phyloP scores from a whole-genome alignment of 371 early-diverging fungal species.

The Actinomortierella ambigua region DNA sequence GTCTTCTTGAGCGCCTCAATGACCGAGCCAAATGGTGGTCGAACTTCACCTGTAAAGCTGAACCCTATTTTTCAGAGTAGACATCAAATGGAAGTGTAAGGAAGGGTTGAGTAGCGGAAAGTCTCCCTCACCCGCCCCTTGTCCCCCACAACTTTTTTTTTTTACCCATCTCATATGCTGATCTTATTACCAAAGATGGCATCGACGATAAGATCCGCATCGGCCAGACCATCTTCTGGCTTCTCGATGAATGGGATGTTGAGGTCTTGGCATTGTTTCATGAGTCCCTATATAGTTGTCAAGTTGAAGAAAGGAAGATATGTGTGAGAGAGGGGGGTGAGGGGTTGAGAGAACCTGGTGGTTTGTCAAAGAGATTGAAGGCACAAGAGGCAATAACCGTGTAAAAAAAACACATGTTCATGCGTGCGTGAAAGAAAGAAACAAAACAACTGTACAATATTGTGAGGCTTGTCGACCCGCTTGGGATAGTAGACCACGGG shows the following conservation, averaged over 20 bases:
- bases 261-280: conserved; percentile 72
- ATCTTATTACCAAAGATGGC: conserved; percentile 77
- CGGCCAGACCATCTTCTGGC: conserved; percentile 37
- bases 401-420: too few species aligned
- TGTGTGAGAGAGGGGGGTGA: not conserved
- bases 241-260: conserved; percentile 66
- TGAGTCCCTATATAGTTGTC: conserved; percentile 64
- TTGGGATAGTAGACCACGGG: conserved; percentile 84
- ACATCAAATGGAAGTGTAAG: not conserved
- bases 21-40: conserved; percentile 79
- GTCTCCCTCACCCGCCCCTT: too few species aligned
- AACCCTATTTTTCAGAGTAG: conserved; percentile 63
- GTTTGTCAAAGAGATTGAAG: too few species aligned
- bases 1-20: conserved; percentile 61
- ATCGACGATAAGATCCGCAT: conserved; percentile 78
- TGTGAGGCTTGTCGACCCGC: conserved; percentile 68
- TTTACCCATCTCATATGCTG: not conserved
- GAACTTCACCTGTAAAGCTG: conserved; percentile 81
- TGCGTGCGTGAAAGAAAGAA: too few species aligned
- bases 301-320: conserved; percentile 5
- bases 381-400: too few species aligned
- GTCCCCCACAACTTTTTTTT: too few species aligned
- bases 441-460: conserved; percentile 48
- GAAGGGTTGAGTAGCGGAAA: too few species aligned
- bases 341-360: too few species aligned